phyloP scores from a whole-genome alignment of 148 eudicot genomes.

The Polygonum aviculare region DNA sequence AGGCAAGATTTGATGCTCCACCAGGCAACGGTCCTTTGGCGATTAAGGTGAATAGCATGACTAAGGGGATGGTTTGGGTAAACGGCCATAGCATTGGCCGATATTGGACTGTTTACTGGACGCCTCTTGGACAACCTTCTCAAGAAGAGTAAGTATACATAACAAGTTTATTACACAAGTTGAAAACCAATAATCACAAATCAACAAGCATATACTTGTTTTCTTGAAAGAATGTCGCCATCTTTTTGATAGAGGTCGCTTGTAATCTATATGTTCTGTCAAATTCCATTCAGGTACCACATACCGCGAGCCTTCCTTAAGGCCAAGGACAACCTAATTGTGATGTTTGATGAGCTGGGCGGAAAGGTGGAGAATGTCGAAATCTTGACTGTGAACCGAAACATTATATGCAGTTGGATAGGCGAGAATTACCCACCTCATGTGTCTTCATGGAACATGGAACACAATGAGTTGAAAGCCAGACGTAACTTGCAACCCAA shows the following conservation, averaged over 20 bases:
- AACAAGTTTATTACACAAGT: neutral
- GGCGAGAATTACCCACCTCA: slow-evolving; percentile 41
- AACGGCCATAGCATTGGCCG: slow-evolving; percentile 78
- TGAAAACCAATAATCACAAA: neutral
- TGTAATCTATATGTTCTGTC: neutral
- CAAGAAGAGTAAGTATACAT: slow-evolving; percentile 60
- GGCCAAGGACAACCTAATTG: slow-evolving; percentile 55
- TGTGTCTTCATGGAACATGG: slow-evolving; percentile 41
- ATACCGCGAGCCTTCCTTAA: slow-evolving; percentile 73
- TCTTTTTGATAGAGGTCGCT: neutral
- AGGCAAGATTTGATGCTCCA: slow-evolving; percentile 75
- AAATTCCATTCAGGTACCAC: slow-evolving; percentile 48
- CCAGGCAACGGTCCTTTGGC: slow-evolving; percentile 66
- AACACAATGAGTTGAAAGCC: neutral
- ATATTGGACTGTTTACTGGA: slow-evolving; percentile 54
- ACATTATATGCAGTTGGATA: slow-evolving; percentile 51
- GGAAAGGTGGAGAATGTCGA: slow-evolving; percentile 45
- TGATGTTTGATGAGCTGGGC: slow-evolving; percentile 66
- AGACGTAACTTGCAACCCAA: slow-evolving; percentile 27
- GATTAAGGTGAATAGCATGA: slow-evolving; percentile 48
- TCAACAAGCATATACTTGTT: no score
- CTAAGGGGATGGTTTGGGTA: slow-evolving; percentile 71
- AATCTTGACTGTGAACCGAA: slow-evolving; percentile 44
- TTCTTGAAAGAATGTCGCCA: neutral
- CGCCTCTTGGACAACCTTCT: slow-evolving; percentile 51